These are phyloP conservation scores for Coemansia sp. DNA, from an alignment of 192 early-diverging fungal genomes.

Conservation along the genomic window DNA sequence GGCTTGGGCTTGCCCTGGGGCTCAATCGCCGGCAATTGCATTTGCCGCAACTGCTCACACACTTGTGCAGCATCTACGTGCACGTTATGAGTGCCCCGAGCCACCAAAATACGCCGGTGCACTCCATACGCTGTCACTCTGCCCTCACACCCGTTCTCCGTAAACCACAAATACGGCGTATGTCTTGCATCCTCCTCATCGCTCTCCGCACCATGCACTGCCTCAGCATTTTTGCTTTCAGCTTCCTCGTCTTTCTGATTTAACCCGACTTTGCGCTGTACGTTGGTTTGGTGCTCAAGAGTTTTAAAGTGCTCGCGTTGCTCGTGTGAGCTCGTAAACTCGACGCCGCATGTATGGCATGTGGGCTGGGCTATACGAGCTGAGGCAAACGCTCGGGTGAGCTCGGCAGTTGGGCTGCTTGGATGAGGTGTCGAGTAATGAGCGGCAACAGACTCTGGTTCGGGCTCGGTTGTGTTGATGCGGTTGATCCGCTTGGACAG, in stretches of 20 bases:
- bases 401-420: neutral
- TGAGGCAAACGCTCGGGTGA: conserved; percentile 15
- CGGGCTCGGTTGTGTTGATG: neutral
- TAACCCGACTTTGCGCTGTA: conserved; percentile 28
- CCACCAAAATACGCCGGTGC: conserved; percentile 33
- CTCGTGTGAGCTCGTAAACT: conserved; percentile 21
- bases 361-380: conserved; percentile 23
- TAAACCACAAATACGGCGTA: conserved; percentile 37
- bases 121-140: conserved; percentile 24
- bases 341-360: conserved; percentile 41
- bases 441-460: neutral
- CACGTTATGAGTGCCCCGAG: conserved; percentile 22
- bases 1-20: conserved; percentile 19
- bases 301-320: conserved; percentile 39
- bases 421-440: conserved; percentile 21
- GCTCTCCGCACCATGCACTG: neutral
- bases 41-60: conserved; percentile 10
- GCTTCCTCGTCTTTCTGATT: conserved; percentile 5
- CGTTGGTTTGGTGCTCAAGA: conserved; percentile 18
- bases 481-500: conserved; percentile 3
- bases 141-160: neutral
- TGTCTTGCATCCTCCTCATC: neutral
- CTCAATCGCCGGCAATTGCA: conserved; percentile 32
- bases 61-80: conserved; percentile 23
- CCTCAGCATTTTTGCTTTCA: too few relatives aligned